Evolutionary conservation across 2,329 filamentous ascomycete species (phyloP), one percentile per base, ranked within the genome.

Genomic region (Nemania abortiva): DNA sequence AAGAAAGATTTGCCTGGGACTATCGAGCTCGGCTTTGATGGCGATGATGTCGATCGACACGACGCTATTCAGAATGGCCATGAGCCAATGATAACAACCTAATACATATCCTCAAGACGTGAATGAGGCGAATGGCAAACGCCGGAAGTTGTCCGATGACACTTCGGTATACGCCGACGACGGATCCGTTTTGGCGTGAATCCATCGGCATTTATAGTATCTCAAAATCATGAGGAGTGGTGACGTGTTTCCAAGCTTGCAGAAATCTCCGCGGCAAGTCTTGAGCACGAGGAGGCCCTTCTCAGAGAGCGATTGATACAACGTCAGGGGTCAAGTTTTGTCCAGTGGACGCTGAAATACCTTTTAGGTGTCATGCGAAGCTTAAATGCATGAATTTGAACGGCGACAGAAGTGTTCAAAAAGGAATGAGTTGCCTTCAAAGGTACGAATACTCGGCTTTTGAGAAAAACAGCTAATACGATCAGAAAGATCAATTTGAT

Each of bases 31-130:
- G 82, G 82, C 13, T 71, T 81, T 6, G 73, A 79, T 39, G 73
- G 72, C 22, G 77, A 80, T 50, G 76, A 77, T 20, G 66, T 64
- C 20, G 67, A 73, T 7, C 70, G 68, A 37, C 50, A 67, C 34
- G 61, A 72, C 65, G 63, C 69, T 18, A 70, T 76, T 34, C 80
- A 84, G 52, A 84, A 84, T 65, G 83, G 83, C 10, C 82, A 84
- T 57, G 77, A 78, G 69, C 80, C 82, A 6, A 88, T 88, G 85
- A 81, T 87, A 70, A 88, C 84, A 68, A 85, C 81, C 58, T 88
- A 77, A 81, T 20, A 47, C 20, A 24, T 31, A 22, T 13, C 9
- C 9, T 31, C 22, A 27, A 27, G 22, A 42, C 6, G n/a, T 54
- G 53, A 37, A 52, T 52, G 2, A n/a, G 18, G 22, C 27, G 27